Base-by-base conservation (phyloP, 495 filamentous ascomycete species). In the Penicillium salamii region DNA sequence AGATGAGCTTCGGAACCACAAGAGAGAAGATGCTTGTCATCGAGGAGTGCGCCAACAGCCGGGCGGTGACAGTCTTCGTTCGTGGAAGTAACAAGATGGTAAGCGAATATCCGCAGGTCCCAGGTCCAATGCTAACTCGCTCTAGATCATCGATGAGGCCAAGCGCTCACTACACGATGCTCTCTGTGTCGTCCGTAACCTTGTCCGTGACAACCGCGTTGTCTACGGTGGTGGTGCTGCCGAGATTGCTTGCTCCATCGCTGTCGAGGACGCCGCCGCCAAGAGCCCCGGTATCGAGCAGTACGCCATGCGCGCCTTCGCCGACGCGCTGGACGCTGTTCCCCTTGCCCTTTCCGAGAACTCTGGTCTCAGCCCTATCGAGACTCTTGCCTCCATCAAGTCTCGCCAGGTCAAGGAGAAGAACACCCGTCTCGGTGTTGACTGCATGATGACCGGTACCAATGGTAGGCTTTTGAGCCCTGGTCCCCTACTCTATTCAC, bases 51-150 rank as follows among this genome's bases (percentile, higher is more conserved):
- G 93, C 95, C 65, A 97, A 99, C 76, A 96, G 90, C 41, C 81
- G 93, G 50, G 93, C 93, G 23, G 93, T 97, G 38, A 99, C 93
- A 0, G 82, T 93, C 35, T 99, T 99, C 65, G 85, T 99, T 38
- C 78, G 93, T 66, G 93, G 93, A 57, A 95, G 90, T 77, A 99
- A 99, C 80, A 99, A 97, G 80, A 99, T 99, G 93, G 90, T 91
- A 63, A 62, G 77, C 67, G 52, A 37, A 35, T 1, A 2, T 38
- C 14, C 9, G 13, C 5, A 45, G 8, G n/a, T 18, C 26, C 12
- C 28, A 5, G 3, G 24, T 21, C 49, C 7, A 15, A 34, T 31
- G 44, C 65, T 71, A 69, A 70, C 39, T 12, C 32, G 19, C 20
- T 26, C 32, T 54, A 95, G 89, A 96, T 98, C 65, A 97, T 97